These are phyloP conservation scores for Malassezia brasiliensis DNA, from an alignment of 1,284 basidiomycete species.

Conservation along the genomic window DNA sequence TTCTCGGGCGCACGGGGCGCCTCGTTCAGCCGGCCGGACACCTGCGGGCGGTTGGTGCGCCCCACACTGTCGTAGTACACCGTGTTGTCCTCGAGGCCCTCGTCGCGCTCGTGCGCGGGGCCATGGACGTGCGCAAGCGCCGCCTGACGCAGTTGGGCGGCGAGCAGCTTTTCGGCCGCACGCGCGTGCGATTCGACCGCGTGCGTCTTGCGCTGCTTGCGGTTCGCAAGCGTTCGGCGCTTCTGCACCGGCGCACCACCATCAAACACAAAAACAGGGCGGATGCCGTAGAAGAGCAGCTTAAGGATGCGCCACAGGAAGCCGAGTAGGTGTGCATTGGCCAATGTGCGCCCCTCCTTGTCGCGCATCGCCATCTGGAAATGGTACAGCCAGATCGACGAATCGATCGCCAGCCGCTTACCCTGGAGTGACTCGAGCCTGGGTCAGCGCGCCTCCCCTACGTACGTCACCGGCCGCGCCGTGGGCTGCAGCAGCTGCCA, in stretches of 20 bases:
- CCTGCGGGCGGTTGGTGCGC: not conserved
- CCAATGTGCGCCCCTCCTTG: conserved; percentile 78
- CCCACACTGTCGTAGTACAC: conserved; percentile 1
- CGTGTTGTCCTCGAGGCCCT: not conserved
- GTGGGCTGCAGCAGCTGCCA: conserved; percentile 48
- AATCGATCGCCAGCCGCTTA: conserved; percentile 62
- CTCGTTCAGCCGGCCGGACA: not conserved
- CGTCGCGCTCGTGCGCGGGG: conserved; percentile 14
- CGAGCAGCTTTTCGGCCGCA: conserved; percentile 70
- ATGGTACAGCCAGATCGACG: conserved; percentile 92
- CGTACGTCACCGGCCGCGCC: conserved; percentile 45
- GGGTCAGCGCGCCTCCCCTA: not conserved
- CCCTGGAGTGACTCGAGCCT: conserved; percentile 47
- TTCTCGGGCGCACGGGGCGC: not conserved
- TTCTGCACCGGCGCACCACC: conserved; percentile 53
- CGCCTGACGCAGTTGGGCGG: conserved; percentile 82
- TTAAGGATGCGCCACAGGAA: conserved; percentile 76
- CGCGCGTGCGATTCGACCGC: conserved; percentile 44
- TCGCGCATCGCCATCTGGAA: conserved; percentile 84
- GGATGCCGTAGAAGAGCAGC: conserved; percentile 78
- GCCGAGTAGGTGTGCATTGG: conserved; percentile 89
- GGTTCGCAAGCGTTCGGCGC: conserved; percentile 47
- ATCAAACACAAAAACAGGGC: conserved; percentile 79
- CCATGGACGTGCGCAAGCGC: conserved; percentile 61
- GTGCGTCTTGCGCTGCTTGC: conserved; percentile 58